These are phyloP conservation scores for Amylocystis lapponica DNA, from an alignment of 768 basidiomycete species.

Conservation along the genomic window DNA sequence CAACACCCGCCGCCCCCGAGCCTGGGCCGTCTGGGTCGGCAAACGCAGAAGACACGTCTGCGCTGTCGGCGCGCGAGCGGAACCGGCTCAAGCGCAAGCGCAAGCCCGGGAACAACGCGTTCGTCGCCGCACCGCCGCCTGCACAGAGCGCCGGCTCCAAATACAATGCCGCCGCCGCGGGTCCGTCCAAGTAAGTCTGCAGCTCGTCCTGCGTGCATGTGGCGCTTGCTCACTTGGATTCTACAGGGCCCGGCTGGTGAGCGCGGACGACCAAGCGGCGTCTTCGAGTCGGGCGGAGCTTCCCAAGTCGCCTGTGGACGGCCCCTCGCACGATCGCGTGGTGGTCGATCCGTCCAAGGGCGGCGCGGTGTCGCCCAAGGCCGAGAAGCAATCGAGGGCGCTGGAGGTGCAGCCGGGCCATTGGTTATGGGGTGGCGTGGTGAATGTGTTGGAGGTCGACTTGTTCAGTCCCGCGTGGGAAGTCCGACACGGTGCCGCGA, in stretches of 20 bases:
- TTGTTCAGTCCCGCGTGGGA: constrained; percentile 89
- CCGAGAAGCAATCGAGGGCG: constrained; percentile 69
- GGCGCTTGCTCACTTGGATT: not conserved
- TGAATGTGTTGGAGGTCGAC: constrained; percentile 74
- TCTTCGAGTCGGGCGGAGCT: constrained; percentile 50
- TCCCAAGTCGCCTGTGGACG: constrained; percentile 39
- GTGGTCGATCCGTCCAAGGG: constrained; percentile 78
- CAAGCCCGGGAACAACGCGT: constrained; percentile 78
- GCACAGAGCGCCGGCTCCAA: constrained; percentile 54
- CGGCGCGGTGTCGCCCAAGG: constrained; percentile 76
- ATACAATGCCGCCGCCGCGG: constrained; percentile 52
- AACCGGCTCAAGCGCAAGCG: constrained; percentile 94
- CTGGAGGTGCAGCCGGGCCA: constrained; percentile 67
- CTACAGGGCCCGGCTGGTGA: constrained; percentile 67
- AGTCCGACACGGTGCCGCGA: constrained; percentile 86
- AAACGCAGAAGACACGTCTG: constrained; percentile 42
- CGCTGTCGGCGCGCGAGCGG: constrained; percentile 85
- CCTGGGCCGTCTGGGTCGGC: constrained; percentile 39
- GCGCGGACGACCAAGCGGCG: constrained; percentile 47
- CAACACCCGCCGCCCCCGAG: constrained; percentile 32
- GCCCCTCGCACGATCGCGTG: constrained; percentile 51
- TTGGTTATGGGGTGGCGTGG: constrained; percentile 87
- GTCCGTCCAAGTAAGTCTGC: constrained; percentile 52
- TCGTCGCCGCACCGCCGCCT: constrained; percentile 67
- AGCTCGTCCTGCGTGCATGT: constrained; percentile 13